A percentile compares a stretch with the other conserved stretches of the same genome.
phyloP scores from a whole-genome alignment of 2,329 filamentous ascomycete species.

The Botryotinia narcissicola region DNA sequence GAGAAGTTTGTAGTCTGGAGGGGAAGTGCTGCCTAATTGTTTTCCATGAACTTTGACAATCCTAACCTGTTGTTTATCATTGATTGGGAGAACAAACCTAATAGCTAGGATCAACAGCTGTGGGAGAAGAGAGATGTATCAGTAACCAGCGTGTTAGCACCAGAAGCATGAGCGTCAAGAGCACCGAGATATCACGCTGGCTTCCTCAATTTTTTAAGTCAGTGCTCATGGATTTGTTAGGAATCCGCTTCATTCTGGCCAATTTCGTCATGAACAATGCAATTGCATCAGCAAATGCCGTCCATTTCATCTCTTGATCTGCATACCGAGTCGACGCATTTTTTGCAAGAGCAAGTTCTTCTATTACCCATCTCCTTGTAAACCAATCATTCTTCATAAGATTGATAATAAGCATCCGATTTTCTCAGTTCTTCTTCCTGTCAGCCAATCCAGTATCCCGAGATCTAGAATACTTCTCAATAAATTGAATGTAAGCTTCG shows the following conservation, averaged over 20 bases:
- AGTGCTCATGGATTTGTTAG: background rate
- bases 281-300: constrained; percentile 22
- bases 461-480: constrained; percentile 23
- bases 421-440: background rate
- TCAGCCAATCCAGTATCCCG: background rate
- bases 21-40: no score
- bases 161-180: constrained; percentile 25
- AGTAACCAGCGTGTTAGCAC: constrained; percentile 26
- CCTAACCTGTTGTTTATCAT: background rate
- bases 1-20: no score
- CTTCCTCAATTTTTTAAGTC: background rate
- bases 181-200: constrained; percentile 3
- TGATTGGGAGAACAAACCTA: background rate
- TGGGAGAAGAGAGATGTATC: constrained; percentile 20
- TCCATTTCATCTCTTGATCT: constrained; percentile 24
- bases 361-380: constrained; percentile 42
- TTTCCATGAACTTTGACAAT: no score
- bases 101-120: background rate
- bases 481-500: constrained; percentile 19
- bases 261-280: constrained; percentile 28
- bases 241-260: constrained; percentile 21
- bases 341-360: constrained; percentile 42
- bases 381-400: constrained; percentile 40
- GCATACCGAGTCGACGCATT: constrained; percentile 41
- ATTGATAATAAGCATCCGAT: constrained; percentile 20